A percentile compares a stretch with the other conserved stretches of the same genome.
phyloP scores from a whole-genome alignment of 2,329 filamentous ascomycete species.

The Didymella sp. region DNA sequence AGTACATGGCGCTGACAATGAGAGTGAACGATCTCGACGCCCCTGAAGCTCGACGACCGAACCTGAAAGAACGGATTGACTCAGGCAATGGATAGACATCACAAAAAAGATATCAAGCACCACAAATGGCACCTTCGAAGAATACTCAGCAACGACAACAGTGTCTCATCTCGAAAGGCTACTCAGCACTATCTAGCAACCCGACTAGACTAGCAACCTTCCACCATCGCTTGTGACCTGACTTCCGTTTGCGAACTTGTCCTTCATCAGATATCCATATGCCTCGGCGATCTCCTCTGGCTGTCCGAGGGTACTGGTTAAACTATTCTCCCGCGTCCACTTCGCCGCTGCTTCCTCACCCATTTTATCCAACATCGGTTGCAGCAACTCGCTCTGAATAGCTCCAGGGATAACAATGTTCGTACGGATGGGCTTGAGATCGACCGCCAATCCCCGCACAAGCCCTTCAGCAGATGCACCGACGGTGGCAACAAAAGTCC shows the following conservation, averaged over 20 bases:
- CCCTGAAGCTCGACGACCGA: neutral
- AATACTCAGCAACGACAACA: neutral
- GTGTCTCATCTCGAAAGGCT: neutral
- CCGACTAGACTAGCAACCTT: slow-evolving; percentile 29
- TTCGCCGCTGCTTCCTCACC: slow-evolving; percentile 25
- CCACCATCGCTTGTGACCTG: slow-evolving; percentile 49
- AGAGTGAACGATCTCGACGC: slow-evolving; percentile 2
- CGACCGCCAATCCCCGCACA: slow-evolving; percentile 49
- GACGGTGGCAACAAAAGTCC: slow-evolving; percentile 38
- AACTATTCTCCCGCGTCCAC: slow-evolving; percentile 26
- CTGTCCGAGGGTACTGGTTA: slow-evolving; percentile 34
- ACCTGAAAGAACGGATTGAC: neutral
- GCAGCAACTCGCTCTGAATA: slow-evolving; percentile 52
- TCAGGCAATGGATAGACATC: slow-evolving; percentile 2
- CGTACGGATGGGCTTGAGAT: slow-evolving; percentile 53
- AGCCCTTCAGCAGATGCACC: slow-evolving; percentile 43
- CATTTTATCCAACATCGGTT: slow-evolving; percentile 27
- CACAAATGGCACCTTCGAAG: neutral
- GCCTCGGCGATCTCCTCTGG: slow-evolving; percentile 53
- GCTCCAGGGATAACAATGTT: slow-evolving; percentile 54
- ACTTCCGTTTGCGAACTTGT: slow-evolving; percentile 50
- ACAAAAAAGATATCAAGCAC: neutral
- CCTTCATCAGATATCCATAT: slow-evolving; percentile 55
- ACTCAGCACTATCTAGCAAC: neutral
- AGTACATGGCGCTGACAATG: slow-evolving; percentile 8